Percentiles rank a stretch among this genome's conserved stretches.
phyloP scores from a whole-genome alignment of 495 filamentous ascomycete species.

The Talaromyces liani region DNA sequence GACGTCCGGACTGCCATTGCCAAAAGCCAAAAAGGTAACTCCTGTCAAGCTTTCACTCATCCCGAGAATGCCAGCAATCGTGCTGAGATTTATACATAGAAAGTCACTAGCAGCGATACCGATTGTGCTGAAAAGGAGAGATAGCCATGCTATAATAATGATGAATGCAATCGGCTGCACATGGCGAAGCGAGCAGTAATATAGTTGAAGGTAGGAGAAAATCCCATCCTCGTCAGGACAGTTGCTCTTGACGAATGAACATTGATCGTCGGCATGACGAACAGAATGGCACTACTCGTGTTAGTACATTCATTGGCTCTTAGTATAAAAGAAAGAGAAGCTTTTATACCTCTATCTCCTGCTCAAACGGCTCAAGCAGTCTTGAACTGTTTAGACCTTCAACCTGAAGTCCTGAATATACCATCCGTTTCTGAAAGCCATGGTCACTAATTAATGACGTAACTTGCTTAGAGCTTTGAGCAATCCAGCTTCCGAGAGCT shows the following conservation, averaged over 20 bases:
- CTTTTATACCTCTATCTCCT: constrained; percentile 28
- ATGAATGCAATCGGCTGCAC: constrained; percentile 70
- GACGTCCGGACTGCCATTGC: constrained; percentile 98
- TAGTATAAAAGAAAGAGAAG: neutral
- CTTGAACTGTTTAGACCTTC: neutral
- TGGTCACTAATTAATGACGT: neutral
- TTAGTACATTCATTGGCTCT: constrained; percentile 16
- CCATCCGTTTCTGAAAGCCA: constrained; percentile 1
- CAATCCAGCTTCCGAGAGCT: neutral
- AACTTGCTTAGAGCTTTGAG: neutral
- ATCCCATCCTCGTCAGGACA: constrained; percentile 86
- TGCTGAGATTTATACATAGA: constrained; percentile 93
- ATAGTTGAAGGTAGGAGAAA: constrained; percentile 80
- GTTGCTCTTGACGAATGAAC: constrained; percentile 73
- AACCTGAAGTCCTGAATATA: neutral
- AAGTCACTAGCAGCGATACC: constrained; percentile 99
- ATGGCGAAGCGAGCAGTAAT: constrained; percentile 74
- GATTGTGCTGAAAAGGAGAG: constrained; percentile 90
- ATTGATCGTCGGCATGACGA: constrained; percentile 70
- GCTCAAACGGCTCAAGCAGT: constrained; percentile 6
- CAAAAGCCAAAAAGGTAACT: constrained; percentile 94
- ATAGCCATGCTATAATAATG: constrained; percentile 74
- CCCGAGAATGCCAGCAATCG: constrained; percentile 77
- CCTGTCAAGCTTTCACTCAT: constrained; percentile 95
- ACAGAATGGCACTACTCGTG: constrained; percentile 65